phyloP scores from a whole-genome alignment of 768 basidiomycete species.

The Hygrophoropsis aurantiaca region DNA sequence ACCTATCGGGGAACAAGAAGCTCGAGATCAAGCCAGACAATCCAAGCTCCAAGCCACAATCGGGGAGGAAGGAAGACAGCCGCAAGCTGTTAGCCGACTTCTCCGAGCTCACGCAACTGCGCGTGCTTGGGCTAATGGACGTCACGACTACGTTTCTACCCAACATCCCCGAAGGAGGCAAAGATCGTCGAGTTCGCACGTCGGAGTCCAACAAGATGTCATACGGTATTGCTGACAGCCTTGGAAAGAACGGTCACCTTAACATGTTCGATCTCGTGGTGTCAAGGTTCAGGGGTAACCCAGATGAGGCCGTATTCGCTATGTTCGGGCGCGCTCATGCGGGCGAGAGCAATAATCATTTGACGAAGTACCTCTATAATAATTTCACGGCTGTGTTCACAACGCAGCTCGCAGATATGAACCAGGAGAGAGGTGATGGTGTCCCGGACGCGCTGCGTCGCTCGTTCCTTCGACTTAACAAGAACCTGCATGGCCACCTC shows the following conservation, averaged over 20 bases:
- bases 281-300: slow-evolving; percentile 72
- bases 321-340: slow-evolving; percentile 86
- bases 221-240: slow-evolving; percentile 93
- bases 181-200: slow-evolving; percentile 89
- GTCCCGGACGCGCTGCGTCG: slow-evolving; percentile 79
- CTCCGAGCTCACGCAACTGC: slow-evolving; percentile 78
- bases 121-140: slow-evolving; percentile 96
- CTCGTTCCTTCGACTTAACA: slow-evolving; percentile 86
- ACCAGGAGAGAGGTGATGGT: slow-evolving; percentile 44
- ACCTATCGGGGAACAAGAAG: slow-evolving; percentile 94
- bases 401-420: slow-evolving; percentile 52
- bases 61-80: slow-evolving; percentile 23
- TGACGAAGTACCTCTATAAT: slow-evolving; percentile 85
- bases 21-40: slow-evolving; percentile 94
- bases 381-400: slow-evolving; percentile 67
- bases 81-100: slow-evolving; percentile 74
- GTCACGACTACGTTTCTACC: slow-evolving; percentile 69
- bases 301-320: slow-evolving; percentile 90
- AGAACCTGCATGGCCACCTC: slow-evolving; percentile 70
- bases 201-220: slow-evolving; percentile 91
- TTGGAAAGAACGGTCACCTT: slow-evolving; percentile 79
- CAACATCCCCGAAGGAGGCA: slow-evolving; percentile 80
- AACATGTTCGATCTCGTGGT: slow-evolving; percentile 93
- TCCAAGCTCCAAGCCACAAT: slow-evolving; percentile 30
- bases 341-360: slow-evolving; percentile 55